Evolutionary conservation across 495 filamentous ascomycete species (phyloP).

Genomic region (Podospora bellae-mahoneyi): DNA sequence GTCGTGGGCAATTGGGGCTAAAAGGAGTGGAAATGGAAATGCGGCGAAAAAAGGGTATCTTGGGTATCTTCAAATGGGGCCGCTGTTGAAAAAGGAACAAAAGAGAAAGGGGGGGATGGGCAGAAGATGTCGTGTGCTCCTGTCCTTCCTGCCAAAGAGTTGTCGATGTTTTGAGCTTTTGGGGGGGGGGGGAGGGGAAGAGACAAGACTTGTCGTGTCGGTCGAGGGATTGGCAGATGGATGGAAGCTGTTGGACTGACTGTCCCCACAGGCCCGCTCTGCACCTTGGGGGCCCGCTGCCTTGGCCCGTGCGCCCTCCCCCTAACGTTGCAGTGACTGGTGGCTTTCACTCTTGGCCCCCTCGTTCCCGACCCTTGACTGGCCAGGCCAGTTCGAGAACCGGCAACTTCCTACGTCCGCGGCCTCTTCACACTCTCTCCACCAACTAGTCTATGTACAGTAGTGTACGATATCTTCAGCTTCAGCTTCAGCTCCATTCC

Average conservation of each 20-base stretch:
- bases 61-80: conserved; percentile 32
- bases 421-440: neutral
- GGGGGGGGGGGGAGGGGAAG: conserved; percentile 35
- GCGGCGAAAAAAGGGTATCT: conserved; percentile 27
- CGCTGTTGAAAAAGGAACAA: conserved; percentile 28
- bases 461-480: neutral
- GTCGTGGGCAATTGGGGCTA: conserved; percentile 28
- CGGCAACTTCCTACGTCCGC: neutral
- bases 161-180: conserved; percentile 18
- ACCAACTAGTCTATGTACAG: neutral
- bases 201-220: conserved; percentile 35
- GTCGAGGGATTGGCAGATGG: conserved; percentile 29
- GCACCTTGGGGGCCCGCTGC: conserved; percentile 12
- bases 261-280: conserved; percentile 10
- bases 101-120: conserved; percentile 22
- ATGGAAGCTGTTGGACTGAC: conserved; percentile 29
- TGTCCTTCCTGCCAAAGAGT: conserved; percentile 28
- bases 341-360: conserved; percentile 4
- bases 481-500: neutral
- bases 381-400: neutral
- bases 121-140: conserved; percentile 34
- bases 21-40: conserved; percentile 28
- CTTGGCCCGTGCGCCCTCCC: conserved; percentile 16
- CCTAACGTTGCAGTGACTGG: neutral
- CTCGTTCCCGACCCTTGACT: neutral